Percentiles rank a stretch among this genome's conserved stretches.
Conservation (phyloP, 768 basidiomycete genomes). For the Tulasnella sp. region DNA sequence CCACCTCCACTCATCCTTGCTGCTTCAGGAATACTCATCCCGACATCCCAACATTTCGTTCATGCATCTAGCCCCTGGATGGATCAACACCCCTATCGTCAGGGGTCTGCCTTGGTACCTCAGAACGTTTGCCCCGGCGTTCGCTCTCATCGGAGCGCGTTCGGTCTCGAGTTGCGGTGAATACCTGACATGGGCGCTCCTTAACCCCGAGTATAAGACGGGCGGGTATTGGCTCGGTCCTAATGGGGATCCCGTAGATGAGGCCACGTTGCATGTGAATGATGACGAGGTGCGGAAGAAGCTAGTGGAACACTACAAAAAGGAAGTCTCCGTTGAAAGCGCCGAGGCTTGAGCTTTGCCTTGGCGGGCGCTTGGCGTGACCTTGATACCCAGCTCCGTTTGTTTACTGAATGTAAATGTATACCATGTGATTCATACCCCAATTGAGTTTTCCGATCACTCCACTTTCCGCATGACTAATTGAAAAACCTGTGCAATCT, state of each 20-base stretch:
- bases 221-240: slow-evolving; percentile 24
- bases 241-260: slow-evolving; percentile 4
- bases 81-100: slow-evolving; percentile 21
- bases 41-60: slow-evolving; percentile 24
- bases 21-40: slow-evolving; percentile 23
- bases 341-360: neutral
- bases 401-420: neutral
- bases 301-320: neutral
- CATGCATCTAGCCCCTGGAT: slow-evolving; percentile 25
- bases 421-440: neutral
- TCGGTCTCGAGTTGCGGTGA: slow-evolving; percentile 9
- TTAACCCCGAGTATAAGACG: neutral
- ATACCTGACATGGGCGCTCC: neutral
- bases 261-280: neutral
- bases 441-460: too few species aligned
- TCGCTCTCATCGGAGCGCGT: neutral
- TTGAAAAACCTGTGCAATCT: neutral
- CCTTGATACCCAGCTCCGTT: neutral
- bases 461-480: too few species aligned
- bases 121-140: neutral
- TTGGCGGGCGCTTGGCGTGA: neutral
- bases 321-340: neutral
- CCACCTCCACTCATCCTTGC: neutral
- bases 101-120: neutral
- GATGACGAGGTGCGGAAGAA: neutral